These are phyloP conservation scores for Glonium stellatum DNA, from an alignment of 495 filamentous ascomycete species.

Conservation along the genomic window DNA sequence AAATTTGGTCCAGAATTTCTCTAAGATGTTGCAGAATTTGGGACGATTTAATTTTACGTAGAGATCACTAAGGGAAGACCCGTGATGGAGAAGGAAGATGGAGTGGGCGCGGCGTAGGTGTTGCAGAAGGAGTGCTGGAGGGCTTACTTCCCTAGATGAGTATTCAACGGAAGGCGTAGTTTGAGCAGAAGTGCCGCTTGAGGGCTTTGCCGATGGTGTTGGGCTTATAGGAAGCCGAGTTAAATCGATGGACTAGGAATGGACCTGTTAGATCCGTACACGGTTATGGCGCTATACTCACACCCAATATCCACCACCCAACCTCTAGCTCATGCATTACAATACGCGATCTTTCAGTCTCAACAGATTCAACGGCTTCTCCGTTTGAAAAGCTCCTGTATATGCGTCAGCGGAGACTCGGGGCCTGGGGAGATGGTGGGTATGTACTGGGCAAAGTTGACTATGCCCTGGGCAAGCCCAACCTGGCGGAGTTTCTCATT, in stretches of 20 bases:
- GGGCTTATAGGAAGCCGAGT: slow-evolving; percentile 49
- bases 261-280: slow-evolving; percentile 12
- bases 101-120: slow-evolving; percentile 78
- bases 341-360: slow-evolving; percentile 81
- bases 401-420: slow-evolving; percentile 7
- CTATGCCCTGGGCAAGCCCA: slow-evolving; percentile 96
- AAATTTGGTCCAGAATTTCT: slow-evolving; percentile 79
- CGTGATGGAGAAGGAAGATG: slow-evolving; percentile 83
- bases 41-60: slow-evolving; percentile 53
- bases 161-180: slow-evolving; percentile 52
- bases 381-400: slow-evolving; percentile 69
- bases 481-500: slow-evolving; percentile 87
- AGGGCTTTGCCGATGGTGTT: slow-evolving; percentile 17
- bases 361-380: slow-evolving; percentile 70
- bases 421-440: not conserved
- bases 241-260: slow-evolving; percentile 60
- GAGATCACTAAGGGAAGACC: slow-evolving; percentile 56
- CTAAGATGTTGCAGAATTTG: slow-evolving; percentile 57
- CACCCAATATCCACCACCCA: slow-evolving; percentile 93
- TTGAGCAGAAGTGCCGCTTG: slow-evolving; percentile 19
- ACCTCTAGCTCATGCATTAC: slow-evolving; percentile 77
- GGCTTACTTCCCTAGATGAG: slow-evolving; percentile 80
- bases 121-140: slow-evolving; percentile 66
- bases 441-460: slow-evolving; percentile 71
- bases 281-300: slow-evolving; percentile 33